Percentiles rank a stretch among this genome's conserved stretches.
Conservation (phyloP, 169 alveolate genomes). For the Cryptosporidium xiaoi region DNA sequence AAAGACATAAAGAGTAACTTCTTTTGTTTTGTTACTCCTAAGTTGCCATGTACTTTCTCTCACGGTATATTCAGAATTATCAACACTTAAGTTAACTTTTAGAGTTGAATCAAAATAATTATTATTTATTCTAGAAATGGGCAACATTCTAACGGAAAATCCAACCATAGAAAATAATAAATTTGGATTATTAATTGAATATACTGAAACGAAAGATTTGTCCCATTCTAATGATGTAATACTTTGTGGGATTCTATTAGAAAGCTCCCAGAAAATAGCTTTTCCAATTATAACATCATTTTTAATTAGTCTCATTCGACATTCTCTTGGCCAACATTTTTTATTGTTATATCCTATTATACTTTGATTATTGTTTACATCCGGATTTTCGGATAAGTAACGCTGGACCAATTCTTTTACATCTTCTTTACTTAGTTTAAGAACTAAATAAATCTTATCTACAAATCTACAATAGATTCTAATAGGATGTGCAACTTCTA, state of each 20-base stretch:
- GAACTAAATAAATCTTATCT: slow-evolving; percentile 94
- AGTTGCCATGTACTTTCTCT: slow-evolving; percentile 99
- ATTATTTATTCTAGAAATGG: slow-evolving; percentile 87
- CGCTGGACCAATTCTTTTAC: slow-evolving; percentile 96
- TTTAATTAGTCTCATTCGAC: slow-evolving; percentile 98
- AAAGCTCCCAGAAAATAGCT: slow-evolving; percentile 99
- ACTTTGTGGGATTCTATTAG: slow-evolving; percentile 98
- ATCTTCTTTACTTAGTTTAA: slow-evolving; percentile 95
- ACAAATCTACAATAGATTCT: slow-evolving; percentile 96
- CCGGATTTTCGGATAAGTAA: slow-evolving; percentile 99
- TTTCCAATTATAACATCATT: slow-evolving; percentile 99
- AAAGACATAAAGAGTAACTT: slow-evolving; percentile 98
- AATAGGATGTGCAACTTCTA: slow-evolving; percentile 98
- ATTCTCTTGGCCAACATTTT: slow-evolving; percentile 99
- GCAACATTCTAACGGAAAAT: slow-evolving; percentile 96
- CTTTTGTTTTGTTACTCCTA: slow-evolving; percentile 97
- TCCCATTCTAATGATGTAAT: slow-evolving; percentile 97
- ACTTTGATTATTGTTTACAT: slow-evolving; percentile 98
- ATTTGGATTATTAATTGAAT: slow-evolving; percentile 98
- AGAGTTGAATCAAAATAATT: background rate
- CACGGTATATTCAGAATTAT: slow-evolving; percentile 14
- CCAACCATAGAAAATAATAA: slow-evolving; percentile 98
- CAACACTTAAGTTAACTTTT: background rate
- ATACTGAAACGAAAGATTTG: slow-evolving; percentile 97
- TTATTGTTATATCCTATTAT: slow-evolving; percentile 98